These are phyloP conservation scores for Apiospora aurea DNA, from an alignment of 2,329 filamentous ascomycete genomes.

Conservation along the genomic window DNA sequence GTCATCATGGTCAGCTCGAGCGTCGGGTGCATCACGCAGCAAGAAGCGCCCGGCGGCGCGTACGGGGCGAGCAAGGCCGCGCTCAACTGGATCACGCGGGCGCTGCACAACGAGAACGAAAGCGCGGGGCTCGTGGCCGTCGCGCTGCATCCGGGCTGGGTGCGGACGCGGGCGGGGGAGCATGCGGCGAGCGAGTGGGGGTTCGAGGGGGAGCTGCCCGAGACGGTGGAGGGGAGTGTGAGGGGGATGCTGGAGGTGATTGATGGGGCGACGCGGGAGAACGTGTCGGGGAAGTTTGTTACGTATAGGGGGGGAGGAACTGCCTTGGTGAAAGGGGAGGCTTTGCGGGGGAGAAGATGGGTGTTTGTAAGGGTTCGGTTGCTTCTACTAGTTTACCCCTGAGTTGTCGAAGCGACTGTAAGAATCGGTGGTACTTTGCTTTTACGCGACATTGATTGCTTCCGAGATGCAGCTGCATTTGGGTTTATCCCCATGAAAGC, in stretches of 20 bases:
- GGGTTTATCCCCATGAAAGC: neutral
- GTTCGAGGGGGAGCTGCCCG: conserved; percentile 35
- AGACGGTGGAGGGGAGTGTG: conserved; percentile 43
- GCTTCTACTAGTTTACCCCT: neutral
- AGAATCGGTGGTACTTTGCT: neutral
- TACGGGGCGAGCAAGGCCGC: conserved; percentile 47
- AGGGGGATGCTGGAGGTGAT: conserved; percentile 44
- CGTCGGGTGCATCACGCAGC: conserved; percentile 43
- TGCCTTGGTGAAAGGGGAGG: neutral
- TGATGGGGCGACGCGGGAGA: conserved; percentile 45
- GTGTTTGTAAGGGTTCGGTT: neutral
- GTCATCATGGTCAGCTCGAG: conserved; percentile 47
- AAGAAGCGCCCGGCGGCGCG: conserved; percentile 44
- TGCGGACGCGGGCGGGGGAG: conserved; percentile 42
- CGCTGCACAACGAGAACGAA: conserved; percentile 40
- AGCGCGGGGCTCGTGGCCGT: conserved; percentile 37
- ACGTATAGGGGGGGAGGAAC: conserved; percentile 25
- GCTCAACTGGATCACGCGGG: conserved; percentile 43
- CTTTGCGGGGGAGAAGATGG: neutral
- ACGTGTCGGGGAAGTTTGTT: conserved; percentile 43
- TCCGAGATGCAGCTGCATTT: neutral
- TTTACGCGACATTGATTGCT: neutral
- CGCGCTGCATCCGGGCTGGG: conserved; percentile 49
- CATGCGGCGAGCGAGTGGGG: conserved; percentile 43
- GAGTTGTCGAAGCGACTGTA: neutral